phyloP scores from a whole-genome alignment of 495 filamentous ascomycete species.

The Penicillium mononematosum region DNA sequence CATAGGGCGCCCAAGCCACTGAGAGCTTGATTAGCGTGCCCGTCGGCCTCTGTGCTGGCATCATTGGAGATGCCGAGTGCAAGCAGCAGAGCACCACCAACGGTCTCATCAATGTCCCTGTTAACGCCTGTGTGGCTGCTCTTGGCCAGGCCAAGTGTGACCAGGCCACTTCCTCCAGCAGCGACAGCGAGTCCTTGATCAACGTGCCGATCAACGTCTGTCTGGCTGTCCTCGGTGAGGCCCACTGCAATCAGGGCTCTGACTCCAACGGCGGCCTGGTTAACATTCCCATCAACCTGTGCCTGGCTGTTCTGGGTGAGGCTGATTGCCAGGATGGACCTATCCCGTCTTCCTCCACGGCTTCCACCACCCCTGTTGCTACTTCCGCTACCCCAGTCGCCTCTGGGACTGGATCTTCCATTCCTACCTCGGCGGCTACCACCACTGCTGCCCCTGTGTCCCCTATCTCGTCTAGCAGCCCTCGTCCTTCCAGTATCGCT shows the following conservation, averaged over 20 bases:
- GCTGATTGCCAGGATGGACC: constrained; percentile 22
- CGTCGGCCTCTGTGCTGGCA: constrained; percentile 2
- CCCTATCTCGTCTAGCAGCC: too few species aligned
- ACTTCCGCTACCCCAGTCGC: too few species aligned
- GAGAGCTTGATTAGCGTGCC: background rate
- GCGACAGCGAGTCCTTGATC: constrained; percentile 26
- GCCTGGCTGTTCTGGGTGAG: constrained; percentile 30
- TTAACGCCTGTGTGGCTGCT: constrained; percentile 27
- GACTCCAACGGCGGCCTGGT: constrained; percentile 9
- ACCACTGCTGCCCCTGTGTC: too few species aligned
- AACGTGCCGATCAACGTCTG: constrained; percentile 35
- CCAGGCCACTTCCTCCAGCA: constrained; percentile 19
- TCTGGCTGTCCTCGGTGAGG: constrained; percentile 19
- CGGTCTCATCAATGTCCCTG: constrained; percentile 32
- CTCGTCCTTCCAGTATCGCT: too few species aligned
- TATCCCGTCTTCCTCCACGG: too few species aligned
- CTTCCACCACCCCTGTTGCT: too few species aligned
- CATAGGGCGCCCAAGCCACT: constrained; percentile 21
- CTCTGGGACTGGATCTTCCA: too few species aligned
- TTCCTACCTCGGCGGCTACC: too few species aligned
- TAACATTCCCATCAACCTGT: constrained; percentile 15
- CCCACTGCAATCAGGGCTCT: constrained; percentile 11
- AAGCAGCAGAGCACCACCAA: background rate
- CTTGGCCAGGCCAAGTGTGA: constrained; percentile 34
- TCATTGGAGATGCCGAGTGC: constrained; percentile 12